These are phyloP conservation scores for Solanum chilense DNA, from an alignment of 257 asterid genomes.

Conservation along the genomic window DNA sequence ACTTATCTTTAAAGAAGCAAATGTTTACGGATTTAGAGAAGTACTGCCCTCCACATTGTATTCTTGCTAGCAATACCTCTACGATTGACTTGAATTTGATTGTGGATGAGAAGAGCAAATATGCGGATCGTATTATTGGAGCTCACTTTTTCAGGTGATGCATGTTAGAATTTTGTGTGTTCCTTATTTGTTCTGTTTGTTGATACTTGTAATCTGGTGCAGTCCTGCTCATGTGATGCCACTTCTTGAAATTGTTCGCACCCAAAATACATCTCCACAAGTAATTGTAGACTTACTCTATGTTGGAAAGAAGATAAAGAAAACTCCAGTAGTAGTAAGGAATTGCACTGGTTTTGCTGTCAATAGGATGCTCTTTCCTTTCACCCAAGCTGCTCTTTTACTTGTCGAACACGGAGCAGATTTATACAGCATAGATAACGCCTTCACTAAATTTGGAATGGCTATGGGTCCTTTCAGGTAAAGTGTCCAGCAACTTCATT, in stretches of 20 bases:
- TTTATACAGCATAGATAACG: conserved; percentile 64
- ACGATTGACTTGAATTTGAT: conserved; percentile 80
- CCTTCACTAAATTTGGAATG: conserved; percentile 83
- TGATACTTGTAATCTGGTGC: conserved; percentile 9
- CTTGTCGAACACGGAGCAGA: conserved; percentile 89
- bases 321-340: conserved; percentile 93
- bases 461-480: conserved; percentile 99
- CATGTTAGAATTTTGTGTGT: background rate
- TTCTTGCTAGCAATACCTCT: conserved; percentile 88
- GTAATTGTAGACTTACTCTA: conserved; percentile 72
- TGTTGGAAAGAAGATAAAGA: conserved; percentile 83
- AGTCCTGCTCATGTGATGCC: conserved; percentile 99
- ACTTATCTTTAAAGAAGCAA: conserved; percentile 76
- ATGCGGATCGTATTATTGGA: conserved; percentile 81
- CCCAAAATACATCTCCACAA: conserved; percentile 82
- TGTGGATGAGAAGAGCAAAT: conserved; percentile 59
- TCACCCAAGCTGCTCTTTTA: conserved; percentile 76
- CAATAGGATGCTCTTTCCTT: conserved; percentile 91
- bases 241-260: conserved; percentile 84
- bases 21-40: conserved; percentile 82
- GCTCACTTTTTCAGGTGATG: conserved; percentile 97
- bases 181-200: background rate
- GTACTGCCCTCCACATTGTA: conserved; percentile 81
- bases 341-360: conserved; percentile 98
- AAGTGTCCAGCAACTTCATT: background rate